Conservation (phyloP, 768 basidiomycete species). For the Amanita polypyramis region DNA sequence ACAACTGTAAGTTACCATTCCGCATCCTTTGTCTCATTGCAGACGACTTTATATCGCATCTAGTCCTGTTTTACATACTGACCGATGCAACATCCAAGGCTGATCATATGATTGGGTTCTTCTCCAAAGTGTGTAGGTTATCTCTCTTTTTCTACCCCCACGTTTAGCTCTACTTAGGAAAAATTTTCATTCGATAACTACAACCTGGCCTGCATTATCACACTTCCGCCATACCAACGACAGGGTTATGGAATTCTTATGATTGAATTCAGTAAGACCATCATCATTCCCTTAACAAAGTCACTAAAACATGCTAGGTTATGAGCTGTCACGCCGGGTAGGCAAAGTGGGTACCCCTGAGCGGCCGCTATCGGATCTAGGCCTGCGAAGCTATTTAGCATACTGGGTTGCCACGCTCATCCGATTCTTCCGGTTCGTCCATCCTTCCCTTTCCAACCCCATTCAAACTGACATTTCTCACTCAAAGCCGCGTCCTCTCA, state of each 20-base stretch:
- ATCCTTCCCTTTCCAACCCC: background rate
- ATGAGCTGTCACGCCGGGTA: slow-evolving; percentile 76
- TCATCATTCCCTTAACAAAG: background rate
- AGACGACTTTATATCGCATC: slow-evolving; percentile 1
- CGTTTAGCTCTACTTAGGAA: slow-evolving; percentile 41
- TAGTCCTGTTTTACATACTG: slow-evolving; percentile 87
- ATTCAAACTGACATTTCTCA: background rate
- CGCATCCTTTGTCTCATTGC: background rate
- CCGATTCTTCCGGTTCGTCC: slow-evolving; percentile 68
- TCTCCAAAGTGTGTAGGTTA: slow-evolving; percentile 40
- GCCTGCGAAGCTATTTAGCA: slow-evolving; percentile 80
- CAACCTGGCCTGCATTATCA: slow-evolving; percentile 94
- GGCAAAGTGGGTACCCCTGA: slow-evolving; percentile 88
- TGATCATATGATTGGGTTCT: slow-evolving; percentile 73
- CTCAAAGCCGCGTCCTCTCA: slow-evolving; percentile 42
- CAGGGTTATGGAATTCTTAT: slow-evolving; percentile 89
- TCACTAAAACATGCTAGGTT: slow-evolving; percentile 42
- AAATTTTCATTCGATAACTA: slow-evolving; percentile 95
- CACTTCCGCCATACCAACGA: slow-evolving; percentile 86
- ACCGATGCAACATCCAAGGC: slow-evolving; percentile 73
- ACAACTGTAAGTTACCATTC: slow-evolving; percentile 53
- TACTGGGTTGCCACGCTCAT: slow-evolving; percentile 81
- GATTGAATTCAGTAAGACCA: slow-evolving; percentile 92
- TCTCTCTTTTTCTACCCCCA: background rate
- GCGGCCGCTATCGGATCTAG: slow-evolving; percentile 89